Evolutionary conservation across 306 rosid genomes (phyloP).

Genomic region (Crataegus laevigata): DNA sequence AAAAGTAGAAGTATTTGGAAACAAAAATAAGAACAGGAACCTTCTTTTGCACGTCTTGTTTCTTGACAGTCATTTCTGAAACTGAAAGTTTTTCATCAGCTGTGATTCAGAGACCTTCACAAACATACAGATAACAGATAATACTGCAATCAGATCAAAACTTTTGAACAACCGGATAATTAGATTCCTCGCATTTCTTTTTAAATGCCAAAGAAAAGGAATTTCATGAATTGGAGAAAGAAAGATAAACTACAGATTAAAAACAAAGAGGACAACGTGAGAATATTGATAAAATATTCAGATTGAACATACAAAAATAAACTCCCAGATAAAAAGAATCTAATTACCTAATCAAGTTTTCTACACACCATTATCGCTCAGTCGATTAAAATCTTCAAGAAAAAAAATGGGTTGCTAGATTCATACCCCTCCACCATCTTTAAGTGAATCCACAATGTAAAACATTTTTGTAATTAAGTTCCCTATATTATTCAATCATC

Average conservation of each 20-base stretch:
- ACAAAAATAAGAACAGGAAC: background rate
- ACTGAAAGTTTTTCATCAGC: slow-evolving; percentile 18
- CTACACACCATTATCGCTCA: no score
- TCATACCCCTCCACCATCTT: no score
- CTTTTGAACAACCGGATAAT: background rate
- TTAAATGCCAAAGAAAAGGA: background rate
- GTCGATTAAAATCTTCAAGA: no score
- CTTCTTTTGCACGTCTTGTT: slow-evolving; percentile 35
- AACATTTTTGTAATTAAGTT: no score
- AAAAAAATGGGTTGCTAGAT: no score
- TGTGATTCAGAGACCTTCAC: slow-evolving; percentile 20
- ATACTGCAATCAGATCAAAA: background rate
- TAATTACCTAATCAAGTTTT: background rate
- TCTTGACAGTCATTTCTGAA: slow-evolving; percentile 30
- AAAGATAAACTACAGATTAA: background rate
- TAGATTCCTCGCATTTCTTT: background rate
- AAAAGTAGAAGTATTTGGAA: background rate
- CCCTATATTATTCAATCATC: no score
- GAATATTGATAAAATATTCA: background rate
- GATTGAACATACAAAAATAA: background rate
- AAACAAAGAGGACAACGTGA: background rate
- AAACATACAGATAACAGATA: background rate
- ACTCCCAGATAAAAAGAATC: background rate
- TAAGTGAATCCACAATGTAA: no score
- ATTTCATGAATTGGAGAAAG: background rate